phyloP scores from a whole-genome alignment of 495 filamentous ascomycete genomes.

The Penicillium nucicola region DNA sequence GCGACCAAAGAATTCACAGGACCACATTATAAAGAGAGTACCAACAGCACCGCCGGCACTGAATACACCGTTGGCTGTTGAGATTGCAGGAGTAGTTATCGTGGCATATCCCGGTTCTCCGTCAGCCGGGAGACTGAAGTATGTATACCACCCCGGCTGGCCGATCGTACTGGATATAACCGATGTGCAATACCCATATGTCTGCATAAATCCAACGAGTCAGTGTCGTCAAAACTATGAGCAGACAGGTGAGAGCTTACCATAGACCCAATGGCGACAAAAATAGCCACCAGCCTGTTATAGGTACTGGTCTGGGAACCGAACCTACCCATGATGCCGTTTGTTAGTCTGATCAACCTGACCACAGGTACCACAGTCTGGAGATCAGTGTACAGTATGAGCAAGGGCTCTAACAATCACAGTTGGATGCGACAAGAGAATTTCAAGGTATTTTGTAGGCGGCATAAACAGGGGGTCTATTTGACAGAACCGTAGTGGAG shows the following conservation, averaged over 20 bases:
- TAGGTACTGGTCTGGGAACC: constrained; percentile 34
- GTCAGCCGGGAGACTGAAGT: constrained; percentile 38
- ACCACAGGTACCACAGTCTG: background rate
- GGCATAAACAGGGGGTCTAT: constrained; percentile 3
- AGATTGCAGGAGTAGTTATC: constrained; percentile 45
- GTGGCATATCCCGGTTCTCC: constrained; percentile 40
- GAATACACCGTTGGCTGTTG: constrained; percentile 48
- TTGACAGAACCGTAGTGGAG: constrained; percentile 3
- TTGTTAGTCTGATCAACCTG: background rate
- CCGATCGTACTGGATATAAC: constrained; percentile 52
- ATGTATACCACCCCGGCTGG: constrained; percentile 48
- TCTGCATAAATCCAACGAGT: constrained; percentile 13
- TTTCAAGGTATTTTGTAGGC: background rate
- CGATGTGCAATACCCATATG: constrained; percentile 48
- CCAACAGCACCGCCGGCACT: constrained; percentile 46
- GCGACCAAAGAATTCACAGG: constrained; percentile 41
- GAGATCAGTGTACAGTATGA: background rate
- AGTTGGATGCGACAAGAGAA: too few relatives aligned
- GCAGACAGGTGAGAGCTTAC: constrained; percentile 12
- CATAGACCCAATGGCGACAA: constrained; percentile 39
- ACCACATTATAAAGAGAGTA: constrained; percentile 40
- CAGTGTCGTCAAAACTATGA: background rate
- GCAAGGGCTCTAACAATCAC: background rate
- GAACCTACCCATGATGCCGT: constrained; percentile 4
- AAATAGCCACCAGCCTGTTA: constrained; percentile 32